phyloP scores from a whole-genome alignment of 1,284 basidiomycete species.

The Apiotrichum siamense region DNA sequence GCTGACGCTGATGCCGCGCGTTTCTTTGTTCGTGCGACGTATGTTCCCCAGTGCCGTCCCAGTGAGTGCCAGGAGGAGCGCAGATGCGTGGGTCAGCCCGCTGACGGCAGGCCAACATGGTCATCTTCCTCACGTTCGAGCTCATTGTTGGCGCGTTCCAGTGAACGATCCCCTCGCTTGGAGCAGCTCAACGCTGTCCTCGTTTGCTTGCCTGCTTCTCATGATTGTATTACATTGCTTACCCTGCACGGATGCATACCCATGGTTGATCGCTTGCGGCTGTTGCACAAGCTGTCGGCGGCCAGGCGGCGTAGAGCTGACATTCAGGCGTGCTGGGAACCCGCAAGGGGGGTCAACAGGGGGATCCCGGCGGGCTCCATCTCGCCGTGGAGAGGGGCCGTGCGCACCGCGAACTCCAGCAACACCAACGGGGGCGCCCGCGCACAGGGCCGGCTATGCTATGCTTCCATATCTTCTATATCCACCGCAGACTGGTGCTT shows the following conservation, averaged over 20 bases:
- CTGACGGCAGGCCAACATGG: constrained; percentile 44
- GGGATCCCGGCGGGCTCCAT: too few relatives aligned
- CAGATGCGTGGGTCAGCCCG: background rate
- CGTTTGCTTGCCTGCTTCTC: background rate
- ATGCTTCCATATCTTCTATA: constrained; percentile 2
- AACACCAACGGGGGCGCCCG: too few relatives aligned
- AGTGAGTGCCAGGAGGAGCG: constrained; percentile 12
- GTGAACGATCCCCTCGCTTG: background rate
- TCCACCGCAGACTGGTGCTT: background rate
- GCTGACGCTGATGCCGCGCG: background rate
- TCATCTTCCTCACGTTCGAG: constrained; percentile 47
- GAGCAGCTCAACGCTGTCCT: background rate
- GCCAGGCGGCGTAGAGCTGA: too few relatives aligned
- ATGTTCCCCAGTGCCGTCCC: constrained; percentile 26
- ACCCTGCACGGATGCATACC: constrained; percentile 4
- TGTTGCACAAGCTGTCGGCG: too few relatives aligned
- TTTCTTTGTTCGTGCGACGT: background rate
- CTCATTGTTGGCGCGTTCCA: constrained; percentile 36
- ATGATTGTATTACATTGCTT: background rate
- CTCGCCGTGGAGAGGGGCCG: too few relatives aligned
- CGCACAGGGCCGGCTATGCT: constrained; percentile 1
- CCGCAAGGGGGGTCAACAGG: too few relatives aligned
- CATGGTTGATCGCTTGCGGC: too few relatives aligned
- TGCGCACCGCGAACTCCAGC: too few relatives aligned
- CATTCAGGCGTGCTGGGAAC: too few relatives aligned